phyloP scores from a whole-genome alignment of 768 basidiomycete species.

The Candolleomyces aberdarensis region DNA sequence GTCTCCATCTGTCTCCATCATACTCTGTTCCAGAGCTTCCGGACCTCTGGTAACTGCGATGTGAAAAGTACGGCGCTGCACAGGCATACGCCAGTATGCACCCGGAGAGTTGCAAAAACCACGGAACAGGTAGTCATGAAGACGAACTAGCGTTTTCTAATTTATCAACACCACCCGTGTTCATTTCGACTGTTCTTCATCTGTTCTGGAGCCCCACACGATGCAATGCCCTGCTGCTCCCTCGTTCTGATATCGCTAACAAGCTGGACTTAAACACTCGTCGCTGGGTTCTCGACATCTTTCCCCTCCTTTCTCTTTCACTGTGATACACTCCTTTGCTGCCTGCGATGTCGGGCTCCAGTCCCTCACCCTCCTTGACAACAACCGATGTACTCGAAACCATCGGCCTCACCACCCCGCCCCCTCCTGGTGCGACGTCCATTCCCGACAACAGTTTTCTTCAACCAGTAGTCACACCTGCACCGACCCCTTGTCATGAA shows the following conservation, averaged over 20 bases:
- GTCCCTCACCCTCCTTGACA: not conserved
- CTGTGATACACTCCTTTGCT: not conserved
- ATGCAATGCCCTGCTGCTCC: not conserved
- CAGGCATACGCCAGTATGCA: too few relatives aligned
- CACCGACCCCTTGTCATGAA: conserved; percentile 32
- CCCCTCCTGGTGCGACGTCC: not conserved
- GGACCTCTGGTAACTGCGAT: not conserved
- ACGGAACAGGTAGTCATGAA: conserved; percentile 2
- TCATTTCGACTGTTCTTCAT: not conserved
- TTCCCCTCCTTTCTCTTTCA: not conserved
- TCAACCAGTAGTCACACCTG: conserved; percentile 31
- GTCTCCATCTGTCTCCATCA: not conserved
- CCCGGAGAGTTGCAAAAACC: not conserved
- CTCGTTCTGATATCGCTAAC: not conserved
- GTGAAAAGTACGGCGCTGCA: too few relatives aligned
- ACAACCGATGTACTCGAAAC: not conserved
- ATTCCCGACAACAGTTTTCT: conserved; percentile 16
- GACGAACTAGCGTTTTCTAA: not conserved
- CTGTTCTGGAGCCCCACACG: not conserved
- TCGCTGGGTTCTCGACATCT: not conserved
- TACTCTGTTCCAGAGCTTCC: not conserved
- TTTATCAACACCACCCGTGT: not conserved
- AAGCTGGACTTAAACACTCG: not conserved
- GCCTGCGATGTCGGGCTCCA: not conserved
- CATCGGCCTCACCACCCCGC: not conserved